Base-by-base conservation (phyloP, 192 early-diverging fungal species). In the Pilaira anomala region DNA sequence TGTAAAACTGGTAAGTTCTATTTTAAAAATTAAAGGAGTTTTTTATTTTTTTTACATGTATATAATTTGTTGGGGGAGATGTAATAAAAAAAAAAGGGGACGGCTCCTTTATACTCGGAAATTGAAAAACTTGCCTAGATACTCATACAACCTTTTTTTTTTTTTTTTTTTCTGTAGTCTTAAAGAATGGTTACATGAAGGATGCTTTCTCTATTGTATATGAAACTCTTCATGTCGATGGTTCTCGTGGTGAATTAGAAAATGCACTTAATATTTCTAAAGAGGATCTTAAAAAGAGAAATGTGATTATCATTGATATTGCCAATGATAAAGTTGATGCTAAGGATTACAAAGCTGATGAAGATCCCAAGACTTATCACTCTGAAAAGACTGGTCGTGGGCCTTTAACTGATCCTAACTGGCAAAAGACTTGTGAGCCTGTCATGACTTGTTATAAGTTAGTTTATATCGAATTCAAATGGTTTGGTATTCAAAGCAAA, bases 371-470 rank as follows among this genome's bases (percentile, higher is more conserved):
- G 50, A 65, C 65, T 11, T 86, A 66, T 69, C 76, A 80, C 45
- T 88, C 89, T 7, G 53, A 77, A 25, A 88, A 88, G 77, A 84
- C 89, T 0, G 78, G 80, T 3, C 85, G 89, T 64, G 89, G 89
- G 19, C 89, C 88, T 45, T 67, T 91, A 36, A 74, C 58, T 7
- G 76, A 66, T 26, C 69, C 66, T 13, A 67, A 80, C 19, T 91
- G 89, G 89, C 76, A 66, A 26, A 68, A 85, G 63, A 84, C 73
- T 1, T 85, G 79, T 49, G 82, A 84, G 21, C 90, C 90, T 14
- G 80, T 85, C 13, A 91, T 91, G 90, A 90, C 88, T 3, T 91
- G 90, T 73, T 91, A 91, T 73, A 91, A 91, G 67, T 66, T 91
- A 30, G 83, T 90, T 2, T 88, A 84, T 11, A 86, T 85, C 16